These are phyloP conservation scores for Venturiaceae sp. DNA, from an alignment of 2,329 filamentous ascomycete genomes.

Conservation along the genomic window DNA sequence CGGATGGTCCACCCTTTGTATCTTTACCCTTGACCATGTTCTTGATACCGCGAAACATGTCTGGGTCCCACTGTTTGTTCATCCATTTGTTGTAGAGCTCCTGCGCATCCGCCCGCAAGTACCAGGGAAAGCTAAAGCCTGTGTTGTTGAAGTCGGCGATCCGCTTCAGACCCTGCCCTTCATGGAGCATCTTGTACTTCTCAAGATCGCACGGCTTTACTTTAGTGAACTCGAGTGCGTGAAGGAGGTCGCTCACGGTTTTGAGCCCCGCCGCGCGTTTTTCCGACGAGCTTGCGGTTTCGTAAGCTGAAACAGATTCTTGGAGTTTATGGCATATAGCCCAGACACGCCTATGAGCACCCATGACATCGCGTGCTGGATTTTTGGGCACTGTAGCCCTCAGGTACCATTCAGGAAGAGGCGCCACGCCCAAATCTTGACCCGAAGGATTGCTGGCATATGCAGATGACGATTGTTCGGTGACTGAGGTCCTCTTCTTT, in stretches of 20 bases:
- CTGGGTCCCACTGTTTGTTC: conserved; percentile 27
- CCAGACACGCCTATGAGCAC: neutral
- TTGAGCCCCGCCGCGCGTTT: neutral
- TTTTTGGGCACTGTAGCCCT: neutral
- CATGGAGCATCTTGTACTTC: neutral
- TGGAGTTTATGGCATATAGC: neutral
- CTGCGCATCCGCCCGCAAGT: conserved; percentile 37
- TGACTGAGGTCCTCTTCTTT: neutral
- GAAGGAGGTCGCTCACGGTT: neutral
- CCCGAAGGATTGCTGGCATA: neutral
- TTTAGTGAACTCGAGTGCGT: neutral
- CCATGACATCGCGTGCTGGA: too few species aligned
- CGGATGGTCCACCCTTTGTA: conserved; percentile 8
- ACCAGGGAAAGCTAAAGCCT: conserved; percentile 22
- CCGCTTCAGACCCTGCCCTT: neutral
- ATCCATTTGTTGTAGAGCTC: conserved; percentile 38
- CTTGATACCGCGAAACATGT: conserved; percentile 36
- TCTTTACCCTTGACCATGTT: conserved; percentile 10
- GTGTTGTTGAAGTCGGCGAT: neutral
- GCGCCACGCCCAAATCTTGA: neutral
- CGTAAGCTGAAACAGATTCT: neutral
- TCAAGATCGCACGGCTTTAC: neutral
- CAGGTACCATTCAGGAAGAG: conserved; percentile 2
- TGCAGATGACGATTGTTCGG: neutral
- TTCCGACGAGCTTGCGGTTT: neutral